Percentiles rank a stretch among this genome's conserved stretches.
phyloP scores from a whole-genome alignment of 2,329 filamentous ascomycete genomes.

The Penicillium sp. region DNA sequence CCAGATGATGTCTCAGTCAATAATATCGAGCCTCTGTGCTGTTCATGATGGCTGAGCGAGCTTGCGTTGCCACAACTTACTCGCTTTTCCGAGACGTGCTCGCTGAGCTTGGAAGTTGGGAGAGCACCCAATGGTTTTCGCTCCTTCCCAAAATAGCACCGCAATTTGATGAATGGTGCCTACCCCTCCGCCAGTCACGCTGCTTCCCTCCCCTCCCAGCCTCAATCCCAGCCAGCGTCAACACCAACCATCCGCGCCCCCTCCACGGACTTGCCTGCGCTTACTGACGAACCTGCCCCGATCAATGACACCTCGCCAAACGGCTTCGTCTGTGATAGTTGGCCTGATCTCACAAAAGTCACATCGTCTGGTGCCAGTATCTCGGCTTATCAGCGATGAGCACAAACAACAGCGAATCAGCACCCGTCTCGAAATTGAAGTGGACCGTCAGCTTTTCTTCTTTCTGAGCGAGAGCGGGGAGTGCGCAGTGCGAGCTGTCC shows the following conservation, averaged over 20 bases:
- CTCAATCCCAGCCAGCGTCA: background rate
- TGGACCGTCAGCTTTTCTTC: constrained; percentile 18
- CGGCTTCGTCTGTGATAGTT: constrained; percentile 17
- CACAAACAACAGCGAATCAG: constrained; percentile 20
- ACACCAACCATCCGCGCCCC: background rate
- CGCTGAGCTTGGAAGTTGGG: no score
- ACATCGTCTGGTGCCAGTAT: constrained; percentile 15
- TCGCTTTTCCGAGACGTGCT: background rate
- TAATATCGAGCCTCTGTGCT: constrained; percentile 5
- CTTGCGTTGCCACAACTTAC: constrained; percentile 2
- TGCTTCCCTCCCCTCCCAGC: constrained; percentile 1
- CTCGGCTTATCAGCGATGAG: constrained; percentile 27
- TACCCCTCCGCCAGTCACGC: constrained; percentile 8
- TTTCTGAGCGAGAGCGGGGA: constrained; percentile 16
- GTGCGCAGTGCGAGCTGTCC: constrained; percentile 5
- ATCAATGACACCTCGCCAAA: constrained; percentile 15
- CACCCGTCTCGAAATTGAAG: constrained; percentile 14
- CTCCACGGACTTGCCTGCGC: constrained; percentile 15
- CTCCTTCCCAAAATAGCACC: constrained; percentile 24
- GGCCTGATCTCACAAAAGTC: constrained; percentile 18
- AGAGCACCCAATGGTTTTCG: constrained; percentile 2
- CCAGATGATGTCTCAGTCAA: constrained; percentile 4
- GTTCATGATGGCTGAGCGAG: constrained; percentile 10
- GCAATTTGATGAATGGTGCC: constrained; percentile 14
- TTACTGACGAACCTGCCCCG: constrained; percentile 17